A percentile compares a stretch with the other conserved stretches of the same genome.
These are phyloP conservation scores for Scenedesmus sp. DNA, from an alignment of 163 green algal species.

Conservation along the genomic window DNA sequence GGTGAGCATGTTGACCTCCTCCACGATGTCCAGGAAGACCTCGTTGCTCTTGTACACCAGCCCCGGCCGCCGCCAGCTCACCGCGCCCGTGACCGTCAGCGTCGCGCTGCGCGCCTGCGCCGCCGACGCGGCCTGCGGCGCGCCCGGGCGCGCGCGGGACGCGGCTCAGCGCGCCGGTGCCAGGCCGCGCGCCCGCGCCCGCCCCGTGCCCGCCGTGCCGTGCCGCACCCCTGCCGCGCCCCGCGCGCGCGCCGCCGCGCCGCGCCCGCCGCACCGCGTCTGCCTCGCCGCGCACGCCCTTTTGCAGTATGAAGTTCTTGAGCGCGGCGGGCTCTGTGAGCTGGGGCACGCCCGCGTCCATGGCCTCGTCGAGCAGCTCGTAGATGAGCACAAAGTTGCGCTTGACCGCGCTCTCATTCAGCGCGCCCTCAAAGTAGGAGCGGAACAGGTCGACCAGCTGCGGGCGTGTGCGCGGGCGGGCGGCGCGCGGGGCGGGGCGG, in stretches of 20 bases:
- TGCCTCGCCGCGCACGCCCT: slow-evolving; percentile 76
- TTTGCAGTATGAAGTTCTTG: slow-evolving; percentile 95
- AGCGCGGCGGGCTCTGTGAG: slow-evolving; percentile 80
- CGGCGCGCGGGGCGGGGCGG: not conserved
- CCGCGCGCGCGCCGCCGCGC: too few species aligned
- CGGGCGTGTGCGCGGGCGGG: not conserved
- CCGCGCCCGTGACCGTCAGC: slow-evolving; percentile 92
- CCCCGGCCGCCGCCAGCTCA: slow-evolving; percentile 86
- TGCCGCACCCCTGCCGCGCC: too few species aligned
- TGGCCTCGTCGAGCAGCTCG: slow-evolving; percentile 96
- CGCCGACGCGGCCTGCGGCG: slow-evolving; percentile 1
- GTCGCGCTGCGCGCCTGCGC: slow-evolving; percentile 71
- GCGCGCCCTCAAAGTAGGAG: slow-evolving; percentile 91
- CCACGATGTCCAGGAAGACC: slow-evolving; percentile 93
- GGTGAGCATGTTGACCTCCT: slow-evolving; percentile 88
- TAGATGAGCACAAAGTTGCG: slow-evolving; percentile 98
- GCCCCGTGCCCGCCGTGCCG: too few species aligned
- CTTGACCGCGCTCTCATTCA: slow-evolving; percentile 84
- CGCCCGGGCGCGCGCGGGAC: too few species aligned
- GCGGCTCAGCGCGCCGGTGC: too few species aligned
- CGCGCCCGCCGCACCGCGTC: slow-evolving; percentile 51
- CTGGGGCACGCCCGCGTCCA: slow-evolving; percentile 88
- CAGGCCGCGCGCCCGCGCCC: too few species aligned
- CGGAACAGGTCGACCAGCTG: slow-evolving; percentile 90
- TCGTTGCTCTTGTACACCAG: slow-evolving; percentile 98